A percentile compares a stretch with the other conserved stretches of the same genome.
Evolutionary conservation across 768 basidiomycete species (phyloP).

Genomic region (Lentinula raphanica): DNA sequence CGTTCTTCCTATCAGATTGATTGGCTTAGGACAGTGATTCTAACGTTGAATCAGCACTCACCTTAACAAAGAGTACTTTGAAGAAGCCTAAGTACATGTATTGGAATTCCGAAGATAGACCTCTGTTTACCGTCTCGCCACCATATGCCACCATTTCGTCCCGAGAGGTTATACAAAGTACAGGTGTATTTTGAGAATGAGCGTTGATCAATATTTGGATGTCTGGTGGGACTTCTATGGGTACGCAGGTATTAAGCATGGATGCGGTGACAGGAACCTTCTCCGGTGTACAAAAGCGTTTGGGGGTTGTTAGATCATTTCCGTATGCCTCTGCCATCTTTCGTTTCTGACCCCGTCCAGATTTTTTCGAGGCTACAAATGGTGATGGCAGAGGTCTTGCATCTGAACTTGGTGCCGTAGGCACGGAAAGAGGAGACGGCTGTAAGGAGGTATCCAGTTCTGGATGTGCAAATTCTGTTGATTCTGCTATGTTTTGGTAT

Average conservation of each 20-base stretch:
- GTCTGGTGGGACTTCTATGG: constrained; percentile 34
- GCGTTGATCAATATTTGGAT: constrained; percentile 37
- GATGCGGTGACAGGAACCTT: neutral
- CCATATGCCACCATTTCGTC: constrained; percentile 21
- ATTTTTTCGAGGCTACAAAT: neutral
- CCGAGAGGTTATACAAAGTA: constrained; percentile 35
- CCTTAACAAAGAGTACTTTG: constrained; percentile 34
- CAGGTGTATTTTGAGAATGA: constrained; percentile 30
- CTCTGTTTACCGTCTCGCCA: constrained; percentile 14
- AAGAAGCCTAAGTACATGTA: constrained; percentile 46
- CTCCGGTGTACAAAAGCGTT: neutral
- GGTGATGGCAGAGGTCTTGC: neutral
- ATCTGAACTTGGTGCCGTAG: neutral
- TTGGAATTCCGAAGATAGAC: constrained; percentile 30
- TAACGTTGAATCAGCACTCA: neutral
- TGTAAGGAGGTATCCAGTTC: neutral
- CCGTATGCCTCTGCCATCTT: neutral
- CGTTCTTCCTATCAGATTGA: constrained; percentile 17
- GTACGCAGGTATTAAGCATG: constrained; percentile 6
- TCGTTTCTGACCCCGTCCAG: neutral
- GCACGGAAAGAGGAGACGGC: neutral
- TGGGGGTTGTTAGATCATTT: neutral
- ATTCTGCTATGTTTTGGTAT: neutral
- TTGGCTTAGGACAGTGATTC: neutral
- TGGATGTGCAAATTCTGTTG: neutral